phyloP scores from a whole-genome alignment of 1,139 yeast species.

The Eremothecium coryli region DNA sequence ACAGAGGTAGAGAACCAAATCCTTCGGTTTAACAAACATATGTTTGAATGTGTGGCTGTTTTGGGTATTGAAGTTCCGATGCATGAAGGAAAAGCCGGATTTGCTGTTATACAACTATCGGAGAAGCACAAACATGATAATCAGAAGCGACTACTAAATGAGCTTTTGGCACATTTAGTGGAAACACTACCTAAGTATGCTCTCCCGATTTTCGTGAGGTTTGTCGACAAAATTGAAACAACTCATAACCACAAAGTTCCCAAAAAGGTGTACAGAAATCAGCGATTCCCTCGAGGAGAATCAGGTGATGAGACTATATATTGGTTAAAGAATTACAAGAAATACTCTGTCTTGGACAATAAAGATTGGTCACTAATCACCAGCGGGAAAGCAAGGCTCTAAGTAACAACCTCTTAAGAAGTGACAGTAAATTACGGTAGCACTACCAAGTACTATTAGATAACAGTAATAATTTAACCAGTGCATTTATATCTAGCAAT shows the following conservation, averaged over 20 bases:
- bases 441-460: too few species aligned
- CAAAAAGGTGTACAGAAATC: constrained; percentile 68
- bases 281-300: constrained; percentile 66
- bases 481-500: too few species aligned
- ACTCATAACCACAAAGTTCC: constrained; percentile 84
- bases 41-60: constrained; percentile 62
- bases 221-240: constrained; percentile 50
- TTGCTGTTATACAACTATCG: constrained; percentile 60
- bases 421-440: too few species aligned
- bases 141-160: constrained; percentile 30
- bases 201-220: constrained; percentile 71
- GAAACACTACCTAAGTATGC: constrained; percentile 74
- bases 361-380: constrained; percentile 49
- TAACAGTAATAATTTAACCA: too few species aligned
- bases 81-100: constrained; percentile 95
- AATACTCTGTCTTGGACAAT: constrained; percentile 50
- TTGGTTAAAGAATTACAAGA: constrained; percentile 50
- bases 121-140: constrained; percentile 29
- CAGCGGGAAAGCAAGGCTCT: constrained; percentile 28
- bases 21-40: constrained; percentile 31
- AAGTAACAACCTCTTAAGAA: too few species aligned
- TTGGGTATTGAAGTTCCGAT: constrained; percentile 83
- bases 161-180: constrained; percentile 35
- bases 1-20: constrained; percentile 86
- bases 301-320: constrained; percentile 52